Base-by-base conservation (phyloP, 139 green algal species). In the Yamagishiella unicocca region DNA sequence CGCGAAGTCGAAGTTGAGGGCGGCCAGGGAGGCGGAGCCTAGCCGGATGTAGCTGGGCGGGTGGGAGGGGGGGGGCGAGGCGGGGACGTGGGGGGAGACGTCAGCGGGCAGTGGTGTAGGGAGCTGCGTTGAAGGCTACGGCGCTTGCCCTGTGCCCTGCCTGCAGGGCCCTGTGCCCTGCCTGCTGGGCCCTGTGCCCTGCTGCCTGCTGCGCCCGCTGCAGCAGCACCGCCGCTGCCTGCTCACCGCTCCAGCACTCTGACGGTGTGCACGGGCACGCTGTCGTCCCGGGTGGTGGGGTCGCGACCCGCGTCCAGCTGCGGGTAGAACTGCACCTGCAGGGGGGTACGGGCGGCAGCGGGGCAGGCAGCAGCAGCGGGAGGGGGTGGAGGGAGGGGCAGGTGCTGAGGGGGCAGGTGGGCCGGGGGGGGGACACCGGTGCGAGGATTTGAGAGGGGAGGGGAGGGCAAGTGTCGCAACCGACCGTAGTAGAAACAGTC, bases 1-100 rank as follows among this genome's bases (percentile, higher is more conserved):
- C 40, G 79, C 79, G 12, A 85, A 85, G 58, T 85, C 79, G 79
- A 76, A 85, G 61, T 85, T 85, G 79, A 85, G 79, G 27, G 79
- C 79, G 29, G 79, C 79, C 40, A 85, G 61, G 61, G 40, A 64
- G 79, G 79, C 79, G 79, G 61, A 64, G n/a, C 79, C 79, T 31
- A 85, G 40, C 0, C 42, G 40, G 21, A 85, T 62, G 61, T 85
- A 85, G 33, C 79, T 85, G 79, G 67, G 35, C 8, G 37, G 67
- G 29, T 71, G 43, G 29, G 72, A 64, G 19, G 68, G 58, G 6
- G 58, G 58, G 58, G 58, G 17, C 19, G 58, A n/a, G 58, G 58
- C 19, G 50, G 50, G 50, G 12, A 58, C 50, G 50, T 17, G 12
- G 17, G 50, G n/a, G n/a, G n/a, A n/a, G n/a, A n/a, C n/a, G n/a